Conservation (phyloP, 1,284 basidiomycete genomes). For the Tausonia pullulans region DNA sequence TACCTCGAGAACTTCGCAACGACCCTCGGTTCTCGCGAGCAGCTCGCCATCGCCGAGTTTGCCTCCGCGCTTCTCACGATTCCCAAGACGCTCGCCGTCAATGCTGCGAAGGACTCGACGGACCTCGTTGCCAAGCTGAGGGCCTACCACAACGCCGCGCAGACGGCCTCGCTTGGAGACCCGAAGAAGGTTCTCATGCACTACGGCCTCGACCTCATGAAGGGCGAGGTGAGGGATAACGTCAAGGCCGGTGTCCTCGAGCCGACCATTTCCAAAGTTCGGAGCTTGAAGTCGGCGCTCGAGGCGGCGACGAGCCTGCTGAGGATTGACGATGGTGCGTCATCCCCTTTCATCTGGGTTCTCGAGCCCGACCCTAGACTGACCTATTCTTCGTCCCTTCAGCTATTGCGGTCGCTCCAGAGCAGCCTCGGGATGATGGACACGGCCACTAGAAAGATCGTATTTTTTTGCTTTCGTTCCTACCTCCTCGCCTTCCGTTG, state of each 20-base stretch:
- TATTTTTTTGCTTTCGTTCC: too few species aligned
- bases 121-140: conserved; percentile 94
- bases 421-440: conserved; percentile 15
- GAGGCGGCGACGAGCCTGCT: conserved; percentile 92
- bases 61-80: conserved; percentile 86
- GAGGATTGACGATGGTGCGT: conserved; percentile 72
- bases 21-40: conserved; percentile 90
- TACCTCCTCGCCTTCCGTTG: too few species aligned
- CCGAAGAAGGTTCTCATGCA: conserved; percentile 90
- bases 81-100: conserved; percentile 92
- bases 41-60: conserved; percentile 97
- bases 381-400: background rate
- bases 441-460: conserved; percentile 4
- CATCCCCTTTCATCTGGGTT: background rate
- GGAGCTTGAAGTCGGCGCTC: conserved; percentile 89
- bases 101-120: conserved; percentile 97
- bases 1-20: conserved; percentile 99
- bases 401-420: conserved; percentile 67
- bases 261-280: conserved; percentile 94
- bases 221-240: conserved; percentile 92
- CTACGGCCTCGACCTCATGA: conserved; percentile 89
- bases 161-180: conserved; percentile 78
- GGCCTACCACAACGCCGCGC: conserved; percentile 94
- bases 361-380: background rate
- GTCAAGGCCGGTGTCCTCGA: conserved; percentile 86